A percentile compares a stretch with the other conserved stretches of the same genome.
Evolutionary conservation across 2,329 filamentous ascomycete genomes (phyloP).

Genomic region (Ceratocystis harringtonii): DNA sequence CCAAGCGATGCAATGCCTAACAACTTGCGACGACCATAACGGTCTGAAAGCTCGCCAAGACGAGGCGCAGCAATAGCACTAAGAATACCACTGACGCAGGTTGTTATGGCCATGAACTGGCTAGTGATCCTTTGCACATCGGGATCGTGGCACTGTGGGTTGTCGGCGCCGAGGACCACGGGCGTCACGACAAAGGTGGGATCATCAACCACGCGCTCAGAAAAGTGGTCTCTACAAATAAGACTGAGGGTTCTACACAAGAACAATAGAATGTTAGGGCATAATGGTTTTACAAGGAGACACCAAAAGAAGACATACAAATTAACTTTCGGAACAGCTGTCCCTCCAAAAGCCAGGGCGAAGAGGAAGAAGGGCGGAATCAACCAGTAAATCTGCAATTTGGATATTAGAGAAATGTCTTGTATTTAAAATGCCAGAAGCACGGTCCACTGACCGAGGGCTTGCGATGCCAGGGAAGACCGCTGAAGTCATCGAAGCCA

Average conservation of each 20-base stretch:
- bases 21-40: conserved; percentile 63
- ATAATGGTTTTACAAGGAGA: neutral
- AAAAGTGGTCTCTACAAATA: conserved; percentile 70
- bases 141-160: conserved; percentile 65
- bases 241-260: conserved; percentile 31
- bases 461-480: conserved; percentile 44
- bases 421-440: neutral
- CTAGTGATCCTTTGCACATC: conserved; percentile 65
- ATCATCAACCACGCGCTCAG: conserved; percentile 31
- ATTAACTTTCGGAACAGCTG: conserved; percentile 75
- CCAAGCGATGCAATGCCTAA: conserved; percentile 60
- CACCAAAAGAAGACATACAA: conserved; percentile 32
- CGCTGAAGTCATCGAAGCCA: conserved; percentile 42
- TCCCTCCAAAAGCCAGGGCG: conserved; percentile 72
- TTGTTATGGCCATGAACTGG: conserved; percentile 62
- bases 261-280: neutral
- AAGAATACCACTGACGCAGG: conserved; percentile 57
- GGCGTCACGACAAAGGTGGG: conserved; percentile 47
- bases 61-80: conserved; percentile 72
- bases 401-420: neutral
- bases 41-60: conserved; percentile 72
- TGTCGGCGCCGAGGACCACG: conserved; percentile 51
- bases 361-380: conserved; percentile 67
- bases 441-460: conserved; percentile 38
- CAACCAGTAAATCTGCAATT: conserved; percentile 60